Conservation (phyloP, 2,329 filamentous ascomycete genomes). For the Septoria petroselini region DNA sequence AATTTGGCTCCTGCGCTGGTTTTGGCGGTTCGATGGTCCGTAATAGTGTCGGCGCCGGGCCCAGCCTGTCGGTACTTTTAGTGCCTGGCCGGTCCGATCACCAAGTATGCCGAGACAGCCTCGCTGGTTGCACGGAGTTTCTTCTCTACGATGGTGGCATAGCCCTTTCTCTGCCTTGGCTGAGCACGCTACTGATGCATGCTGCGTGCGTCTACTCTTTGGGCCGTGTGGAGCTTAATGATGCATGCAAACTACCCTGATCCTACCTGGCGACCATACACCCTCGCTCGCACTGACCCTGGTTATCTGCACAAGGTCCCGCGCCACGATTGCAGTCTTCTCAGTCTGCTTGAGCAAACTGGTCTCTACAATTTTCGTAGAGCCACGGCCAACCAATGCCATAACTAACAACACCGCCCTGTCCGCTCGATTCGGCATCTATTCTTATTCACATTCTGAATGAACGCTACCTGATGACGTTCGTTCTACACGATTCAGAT, state of each 20-base stretch:
- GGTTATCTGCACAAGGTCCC: slow-evolving; percentile 18
- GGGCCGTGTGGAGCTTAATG: slow-evolving; percentile 24
- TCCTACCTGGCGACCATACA: slow-evolving; percentile 17
- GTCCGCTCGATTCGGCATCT: slow-evolving; percentile 20
- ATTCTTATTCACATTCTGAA: slow-evolving; percentile 10
- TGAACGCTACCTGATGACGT: slow-evolving; percentile 20
- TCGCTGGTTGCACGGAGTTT: slow-evolving; percentile 14
- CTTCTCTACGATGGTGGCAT: slow-evolving; percentile 16
- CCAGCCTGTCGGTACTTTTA: slow-evolving; percentile 15
- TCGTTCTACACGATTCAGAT: slow-evolving; percentile 14
- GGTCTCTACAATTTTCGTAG: slow-evolving; percentile 18
- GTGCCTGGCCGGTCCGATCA: slow-evolving; percentile 14
- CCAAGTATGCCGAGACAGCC: slow-evolving; percentile 5
- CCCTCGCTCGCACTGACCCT: slow-evolving; percentile 11
- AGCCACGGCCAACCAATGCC: slow-evolving; percentile 19
- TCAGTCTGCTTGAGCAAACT: slow-evolving; percentile 15
- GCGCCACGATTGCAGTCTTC: slow-evolving; percentile 19
- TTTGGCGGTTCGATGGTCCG: slow-evolving; percentile 3
- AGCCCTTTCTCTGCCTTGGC: slow-evolving; percentile 22
- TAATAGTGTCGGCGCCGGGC: slow-evolving; percentile 8
- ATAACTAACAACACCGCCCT: slow-evolving; percentile 22
- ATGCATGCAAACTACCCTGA: slow-evolving; percentile 26
- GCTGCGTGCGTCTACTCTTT: slow-evolving; percentile 18
- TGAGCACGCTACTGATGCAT: slow-evolving; percentile 25
- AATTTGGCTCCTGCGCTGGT: slow-evolving; percentile 9